Percentiles rank a stretch among this genome's conserved stretches.
These are phyloP conservation scores for Bauhinia variegata DNA, from an alignment of 306 rosid species.

Conservation along the genomic window DNA sequence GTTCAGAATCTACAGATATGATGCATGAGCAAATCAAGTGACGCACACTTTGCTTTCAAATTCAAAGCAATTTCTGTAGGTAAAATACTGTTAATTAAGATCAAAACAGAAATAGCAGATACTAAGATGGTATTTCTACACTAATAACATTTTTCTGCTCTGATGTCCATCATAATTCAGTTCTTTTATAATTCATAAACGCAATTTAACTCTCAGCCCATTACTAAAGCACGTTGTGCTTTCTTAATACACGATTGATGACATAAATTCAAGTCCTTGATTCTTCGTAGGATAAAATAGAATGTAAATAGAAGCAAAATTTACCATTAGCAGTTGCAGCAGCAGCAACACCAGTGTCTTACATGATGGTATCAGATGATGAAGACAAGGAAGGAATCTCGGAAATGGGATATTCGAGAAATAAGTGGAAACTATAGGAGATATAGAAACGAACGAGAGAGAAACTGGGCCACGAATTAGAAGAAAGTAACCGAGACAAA, in stretches of 20 bases:
- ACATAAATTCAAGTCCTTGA: constrained; percentile 1
- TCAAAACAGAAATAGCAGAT: no score
- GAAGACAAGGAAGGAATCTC: constrained; percentile 24
- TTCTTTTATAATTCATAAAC: not conserved
- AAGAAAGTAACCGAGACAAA: no score
- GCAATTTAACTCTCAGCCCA: constrained; percentile 6
- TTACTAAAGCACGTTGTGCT: not conserved
- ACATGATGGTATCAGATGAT: constrained; percentile 47
- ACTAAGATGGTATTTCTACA: not conserved
- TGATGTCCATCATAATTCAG: constrained; percentile 1
- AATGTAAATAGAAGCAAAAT: constrained; percentile 4
- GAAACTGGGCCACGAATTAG: constrained; percentile 37
- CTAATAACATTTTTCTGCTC: constrained; percentile 1
- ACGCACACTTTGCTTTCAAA: not conserved
- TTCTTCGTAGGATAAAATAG: not conserved
- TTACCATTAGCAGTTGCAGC: constrained; percentile 44
- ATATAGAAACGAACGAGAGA: not conserved
- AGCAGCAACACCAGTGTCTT: constrained; percentile 34
- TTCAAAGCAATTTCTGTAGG: no score
- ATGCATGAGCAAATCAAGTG: not conserved
- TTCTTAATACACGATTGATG: constrained; percentile 1
- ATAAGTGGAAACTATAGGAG: not conserved
- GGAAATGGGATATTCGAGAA: constrained; percentile 17
- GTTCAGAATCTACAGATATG: not conserved
- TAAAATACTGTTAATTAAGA: no score